Conservation (phyloP, 2,329 filamentous ascomycete species). For the Phyllosticta ampelicida region DNA sequence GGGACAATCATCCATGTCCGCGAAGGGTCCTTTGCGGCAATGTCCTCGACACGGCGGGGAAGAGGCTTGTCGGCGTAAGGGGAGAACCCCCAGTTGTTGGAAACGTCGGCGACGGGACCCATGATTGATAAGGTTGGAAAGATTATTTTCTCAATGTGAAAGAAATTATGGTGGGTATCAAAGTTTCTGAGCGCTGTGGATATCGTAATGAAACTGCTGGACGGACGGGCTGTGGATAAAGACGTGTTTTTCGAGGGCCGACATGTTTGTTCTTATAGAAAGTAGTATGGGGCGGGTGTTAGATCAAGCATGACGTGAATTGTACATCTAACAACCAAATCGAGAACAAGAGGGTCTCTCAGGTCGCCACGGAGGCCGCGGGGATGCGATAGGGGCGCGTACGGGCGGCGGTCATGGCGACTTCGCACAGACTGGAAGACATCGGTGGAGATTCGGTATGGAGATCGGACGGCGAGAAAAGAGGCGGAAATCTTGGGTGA, state of each 20-base stretch:
- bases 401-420: background rate
- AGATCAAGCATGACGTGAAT: background rate
- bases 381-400: background rate
- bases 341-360: background rate
- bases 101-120: constrained; percentile 3
- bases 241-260: background rate
- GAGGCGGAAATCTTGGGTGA: background rate
- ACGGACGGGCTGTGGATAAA: background rate
- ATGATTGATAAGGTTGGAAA: background rate
- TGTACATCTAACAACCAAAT: background rate
- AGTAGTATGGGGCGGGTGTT: background rate
- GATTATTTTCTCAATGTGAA: background rate
- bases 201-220: background rate
- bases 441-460: background rate
- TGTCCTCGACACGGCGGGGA: constrained; percentile 6
- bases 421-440: background rate
- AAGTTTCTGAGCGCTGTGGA: background rate
- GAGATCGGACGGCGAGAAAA: background rate
- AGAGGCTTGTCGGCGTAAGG: constrained; percentile 4
- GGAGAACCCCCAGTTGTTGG: background rate
- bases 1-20: constrained; percentile 4
- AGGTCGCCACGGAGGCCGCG: background rate
- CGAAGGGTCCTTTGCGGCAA: constrained; percentile 6
- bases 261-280: background rate
- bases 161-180: background rate